phyloP scores from a whole-genome alignment of 2,329 filamentous ascomycete species.

The Aureobasidium sp. region DNA sequence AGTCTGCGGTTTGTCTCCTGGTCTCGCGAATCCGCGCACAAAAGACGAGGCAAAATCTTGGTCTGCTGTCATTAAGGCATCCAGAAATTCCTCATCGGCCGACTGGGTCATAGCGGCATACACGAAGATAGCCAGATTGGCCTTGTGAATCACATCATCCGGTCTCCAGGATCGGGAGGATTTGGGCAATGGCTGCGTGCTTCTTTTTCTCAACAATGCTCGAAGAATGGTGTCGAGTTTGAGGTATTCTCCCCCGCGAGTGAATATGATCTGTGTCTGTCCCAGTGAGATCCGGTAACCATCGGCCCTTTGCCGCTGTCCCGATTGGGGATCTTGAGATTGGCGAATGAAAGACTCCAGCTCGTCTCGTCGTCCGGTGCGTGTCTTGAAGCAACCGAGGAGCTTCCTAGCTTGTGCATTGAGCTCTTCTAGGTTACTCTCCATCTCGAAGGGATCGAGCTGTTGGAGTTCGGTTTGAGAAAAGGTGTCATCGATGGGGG shows the following conservation, averaged over 20 bases:
- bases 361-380: slow-evolving; percentile 17
- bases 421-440: slow-evolving; percentile 33
- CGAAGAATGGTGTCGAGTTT: slow-evolving; percentile 30
- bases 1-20: neutral
- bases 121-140: slow-evolving; percentile 36
- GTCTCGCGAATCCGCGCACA: slow-evolving; percentile 16
- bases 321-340: slow-evolving; percentile 28
- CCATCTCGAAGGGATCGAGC: slow-evolving; percentile 33
- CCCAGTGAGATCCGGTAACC: slow-evolving; percentile 26
- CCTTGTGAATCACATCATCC: slow-evolving; percentile 34
- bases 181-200: slow-evolving; percentile 17
- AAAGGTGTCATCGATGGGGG: slow-evolving; percentile 20
- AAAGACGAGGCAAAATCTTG: slow-evolving; percentile 28
- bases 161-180: slow-evolving; percentile 25
- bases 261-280: slow-evolving; percentile 28
- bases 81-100: slow-evolving; percentile 22
- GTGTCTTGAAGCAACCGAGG: slow-evolving; percentile 21
- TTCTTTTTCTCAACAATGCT: slow-evolving; percentile 28
- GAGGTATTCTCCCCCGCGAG: slow-evolving; percentile 34
- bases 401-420: slow-evolving; percentile 21
- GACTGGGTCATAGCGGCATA: slow-evolving; percentile 26
- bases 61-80: slow-evolving; percentile 27
- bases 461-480: slow-evolving; percentile 35
- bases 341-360: slow-evolving; percentile 22
- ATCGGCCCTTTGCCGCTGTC: slow-evolving; percentile 29